These are phyloP conservation scores for Monosporascus sp. DNA, from an alignment of 2,329 filamentous ascomycete genomes.

Conservation along the genomic window DNA sequence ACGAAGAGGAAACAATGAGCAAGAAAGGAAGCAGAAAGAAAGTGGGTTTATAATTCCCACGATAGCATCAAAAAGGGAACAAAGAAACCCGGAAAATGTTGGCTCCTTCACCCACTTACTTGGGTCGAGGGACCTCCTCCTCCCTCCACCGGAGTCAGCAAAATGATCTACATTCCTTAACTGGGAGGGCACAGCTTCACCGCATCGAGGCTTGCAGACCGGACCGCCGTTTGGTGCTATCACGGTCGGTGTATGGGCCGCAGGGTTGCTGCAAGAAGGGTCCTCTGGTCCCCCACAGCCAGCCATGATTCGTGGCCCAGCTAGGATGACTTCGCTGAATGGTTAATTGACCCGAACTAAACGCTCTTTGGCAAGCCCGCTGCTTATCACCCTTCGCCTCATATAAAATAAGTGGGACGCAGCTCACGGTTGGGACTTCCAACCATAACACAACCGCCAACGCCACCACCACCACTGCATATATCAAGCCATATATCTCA, in stretches of 20 bases:
- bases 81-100: background rate
- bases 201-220: background rate
- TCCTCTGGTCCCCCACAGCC: background rate
- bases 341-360: too few relatives aligned
- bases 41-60: background rate
- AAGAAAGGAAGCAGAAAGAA: background rate
- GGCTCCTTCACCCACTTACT: background rate
- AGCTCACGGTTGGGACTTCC: too few relatives aligned
- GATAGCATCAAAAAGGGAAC: background rate
- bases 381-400: too few relatives aligned
- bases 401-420: too few relatives aligned
- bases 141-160: background rate
- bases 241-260: background rate
- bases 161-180: background rate
- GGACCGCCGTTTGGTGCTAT: background rate
- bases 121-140: too few relatives aligned
- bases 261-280: background rate
- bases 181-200: background rate
- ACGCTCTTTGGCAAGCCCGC: too few relatives aligned
- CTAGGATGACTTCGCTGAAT: background rate
- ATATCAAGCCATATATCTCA: too few relatives aligned
- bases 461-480: too few relatives aligned
- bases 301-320: background rate
- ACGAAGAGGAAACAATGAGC: background rate
- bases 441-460: too few relatives aligned